These are phyloP conservation scores for Eleusine coracana DNA, from an alignment of 176 grass and related monocot species.

Conservation along the genomic window DNA sequence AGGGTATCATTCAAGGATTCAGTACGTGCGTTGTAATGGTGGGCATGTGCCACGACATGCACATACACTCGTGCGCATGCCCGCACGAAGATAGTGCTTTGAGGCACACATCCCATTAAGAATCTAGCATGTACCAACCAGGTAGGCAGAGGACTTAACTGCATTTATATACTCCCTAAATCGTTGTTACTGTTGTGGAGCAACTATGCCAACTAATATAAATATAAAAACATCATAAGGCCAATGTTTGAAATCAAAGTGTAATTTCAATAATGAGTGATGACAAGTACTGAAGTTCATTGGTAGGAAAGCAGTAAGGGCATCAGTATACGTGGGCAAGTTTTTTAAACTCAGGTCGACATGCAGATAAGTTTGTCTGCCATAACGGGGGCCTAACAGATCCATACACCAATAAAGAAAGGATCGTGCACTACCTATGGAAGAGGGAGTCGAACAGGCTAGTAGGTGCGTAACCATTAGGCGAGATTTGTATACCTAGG, in stretches of 20 bases:
- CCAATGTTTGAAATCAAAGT: constrained; percentile 36
- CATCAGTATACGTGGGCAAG: constrained; percentile 42
- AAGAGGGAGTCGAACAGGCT: constrained; percentile 26
- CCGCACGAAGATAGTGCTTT: constrained; percentile 44
- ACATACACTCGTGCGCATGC: constrained; percentile 51
- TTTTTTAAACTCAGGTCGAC: constrained; percentile 42
- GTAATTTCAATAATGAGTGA: constrained; percentile 43
- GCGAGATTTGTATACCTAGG: constrained; percentile 42
- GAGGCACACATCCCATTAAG: constrained; percentile 52
- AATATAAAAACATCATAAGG: constrained; percentile 33
- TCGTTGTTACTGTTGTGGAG: constrained; percentile 34
- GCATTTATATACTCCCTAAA: constrained; percentile 41
- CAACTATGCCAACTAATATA: background rate
- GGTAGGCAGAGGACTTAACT: constrained; percentile 37
- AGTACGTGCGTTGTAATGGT: constrained; percentile 47
- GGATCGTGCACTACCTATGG: constrained; percentile 41
- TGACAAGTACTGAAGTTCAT: constrained; percentile 32
- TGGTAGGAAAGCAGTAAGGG: constrained; percentile 15
- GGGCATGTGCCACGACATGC: constrained; percentile 51
- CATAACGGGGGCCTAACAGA: constrained; percentile 43
- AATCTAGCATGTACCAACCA: constrained; percentile 56
- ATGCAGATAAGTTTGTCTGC: constrained; percentile 55
- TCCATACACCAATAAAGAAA: constrained; percentile 33
- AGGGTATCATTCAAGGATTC: constrained; percentile 34
- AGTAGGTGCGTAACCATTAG: constrained; percentile 38